phyloP scores from a whole-genome alignment of 1,284 basidiomycete species.

The Heterobasidion irregulare region DNA sequence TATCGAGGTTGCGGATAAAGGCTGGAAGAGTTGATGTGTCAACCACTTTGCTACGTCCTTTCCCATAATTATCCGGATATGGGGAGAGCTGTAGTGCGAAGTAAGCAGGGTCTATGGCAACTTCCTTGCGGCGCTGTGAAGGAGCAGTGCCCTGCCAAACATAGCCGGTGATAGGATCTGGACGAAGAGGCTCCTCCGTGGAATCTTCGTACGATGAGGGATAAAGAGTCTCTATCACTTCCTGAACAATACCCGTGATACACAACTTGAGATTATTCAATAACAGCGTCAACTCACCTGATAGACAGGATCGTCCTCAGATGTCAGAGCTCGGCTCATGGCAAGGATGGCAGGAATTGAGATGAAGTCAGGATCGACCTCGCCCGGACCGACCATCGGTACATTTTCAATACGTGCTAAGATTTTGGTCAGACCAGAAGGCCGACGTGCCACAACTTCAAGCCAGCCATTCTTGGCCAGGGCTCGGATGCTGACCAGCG shows the following conservation, averaged over 20 bases:
- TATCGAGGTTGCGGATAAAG: slow-evolving; percentile 71
- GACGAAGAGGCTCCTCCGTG: slow-evolving; percentile 12
- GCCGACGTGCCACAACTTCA: slow-evolving; percentile 78
- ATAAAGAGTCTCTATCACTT: slow-evolving; percentile 9
- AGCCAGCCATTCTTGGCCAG: slow-evolving; percentile 82
- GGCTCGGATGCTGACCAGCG: slow-evolving; percentile 78
- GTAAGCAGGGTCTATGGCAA: slow-evolving; percentile 82
- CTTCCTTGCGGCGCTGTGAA: slow-evolving; percentile 80
- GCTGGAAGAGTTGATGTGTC: slow-evolving; percentile 44
- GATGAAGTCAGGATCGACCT: slow-evolving; percentile 70
- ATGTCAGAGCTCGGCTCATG: slow-evolving; percentile 50
- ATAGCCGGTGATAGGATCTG: slow-evolving; percentile 57
- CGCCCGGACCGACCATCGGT: slow-evolving; percentile 75
- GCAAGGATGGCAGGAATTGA: slow-evolving; percentile 68
- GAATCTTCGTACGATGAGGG: slow-evolving; percentile 12
- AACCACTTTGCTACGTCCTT: slow-evolving; percentile 38
- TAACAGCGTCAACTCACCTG: slow-evolving; percentile 8
- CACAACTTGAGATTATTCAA: background rate
- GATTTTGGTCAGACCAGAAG: slow-evolving; percentile 86
- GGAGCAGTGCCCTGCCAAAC: slow-evolving; percentile 82
- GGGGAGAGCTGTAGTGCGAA: slow-evolving; percentile 84
- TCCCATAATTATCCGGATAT: slow-evolving; percentile 48
- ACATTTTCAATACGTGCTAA: slow-evolving; percentile 90
- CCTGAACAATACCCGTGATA: slow-evolving; percentile 5
- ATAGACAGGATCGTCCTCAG: slow-evolving; percentile 12